These are phyloP conservation scores for Amauroascus verrucosus DNA, from an alignment of 2,329 filamentous ascomycete species.

Conservation along the genomic window DNA sequence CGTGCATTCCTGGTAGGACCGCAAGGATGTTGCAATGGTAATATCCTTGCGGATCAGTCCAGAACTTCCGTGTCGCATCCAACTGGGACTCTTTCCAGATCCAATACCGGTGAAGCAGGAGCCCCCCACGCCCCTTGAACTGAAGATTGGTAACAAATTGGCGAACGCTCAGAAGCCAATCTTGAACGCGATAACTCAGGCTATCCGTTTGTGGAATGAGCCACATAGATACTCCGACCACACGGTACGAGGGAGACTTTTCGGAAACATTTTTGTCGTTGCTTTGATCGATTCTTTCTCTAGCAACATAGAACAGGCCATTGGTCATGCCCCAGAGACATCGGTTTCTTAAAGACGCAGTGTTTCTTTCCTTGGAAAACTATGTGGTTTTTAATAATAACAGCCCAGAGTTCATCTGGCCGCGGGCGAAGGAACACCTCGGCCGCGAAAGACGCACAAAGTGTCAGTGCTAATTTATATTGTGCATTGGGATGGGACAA, in stretches of 20 bases:
- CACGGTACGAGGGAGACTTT: constrained; percentile 28
- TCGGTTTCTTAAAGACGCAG: constrained; percentile 52
- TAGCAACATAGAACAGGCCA: constrained; percentile 60
- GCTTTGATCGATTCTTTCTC: constrained; percentile 40
- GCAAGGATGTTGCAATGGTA: constrained; percentile 71
- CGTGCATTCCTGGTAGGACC: constrained; percentile 54
- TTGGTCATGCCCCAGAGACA: constrained; percentile 62
- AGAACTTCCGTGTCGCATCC: constrained; percentile 51
- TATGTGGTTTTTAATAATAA: constrained; percentile 23
- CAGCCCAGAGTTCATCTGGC: constrained; percentile 8
- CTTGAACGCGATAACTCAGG: constrained; percentile 54
- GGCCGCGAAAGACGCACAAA: constrained; percentile 6
- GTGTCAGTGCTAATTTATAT: constrained; percentile 3
- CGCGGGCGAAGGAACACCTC: constrained; percentile 12
- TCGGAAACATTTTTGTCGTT: constrained; percentile 14
- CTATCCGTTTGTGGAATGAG: constrained; percentile 49
- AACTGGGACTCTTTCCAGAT: constrained; percentile 62
- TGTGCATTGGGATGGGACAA: not conserved
- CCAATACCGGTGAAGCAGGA: constrained; percentile 57
- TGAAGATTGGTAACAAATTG: constrained; percentile 58
- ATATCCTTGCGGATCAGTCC: constrained; percentile 57
- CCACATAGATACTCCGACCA: constrained; percentile 66
- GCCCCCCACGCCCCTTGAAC: constrained; percentile 55
- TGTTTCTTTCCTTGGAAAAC: constrained; percentile 53
- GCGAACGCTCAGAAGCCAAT: constrained; percentile 55